These are phyloP conservation scores for Lumnitzera racemosa DNA, from an alignment of 345 rosid genomes.

Conservation along the genomic window DNA sequence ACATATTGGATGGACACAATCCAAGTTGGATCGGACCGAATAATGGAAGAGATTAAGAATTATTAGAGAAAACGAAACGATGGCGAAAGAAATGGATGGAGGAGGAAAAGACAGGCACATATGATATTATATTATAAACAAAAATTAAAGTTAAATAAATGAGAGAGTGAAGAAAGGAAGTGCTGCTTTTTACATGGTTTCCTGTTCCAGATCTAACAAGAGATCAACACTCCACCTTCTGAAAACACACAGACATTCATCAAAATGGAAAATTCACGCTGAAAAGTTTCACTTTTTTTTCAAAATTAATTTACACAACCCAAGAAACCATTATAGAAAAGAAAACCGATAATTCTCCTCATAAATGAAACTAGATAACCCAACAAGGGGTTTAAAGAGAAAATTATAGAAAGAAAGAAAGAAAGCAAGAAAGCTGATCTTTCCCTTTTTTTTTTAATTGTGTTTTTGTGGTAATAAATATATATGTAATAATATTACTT, in stretches of 20 bases:
- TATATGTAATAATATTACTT: background rate
- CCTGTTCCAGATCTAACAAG: slow-evolving; percentile 60
- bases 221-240: slow-evolving; percentile 32
- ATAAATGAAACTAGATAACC: background rate
- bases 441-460: background rate
- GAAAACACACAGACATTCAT: slow-evolving; percentile 67
- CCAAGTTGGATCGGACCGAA: background rate
- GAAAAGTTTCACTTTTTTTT: background rate
- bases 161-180: slow-evolving; percentile 27
- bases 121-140: background rate
- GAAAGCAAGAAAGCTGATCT: background rate
- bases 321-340: slow-evolving; percentile 4
- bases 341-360: background rate
- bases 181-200: slow-evolving; percentile 17
- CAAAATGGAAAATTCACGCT: slow-evolving; percentile 40
- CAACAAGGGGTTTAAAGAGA: too few relatives aligned
- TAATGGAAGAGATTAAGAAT: background rate
- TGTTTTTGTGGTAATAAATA: background rate
- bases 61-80: background rate
- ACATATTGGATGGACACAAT: too few relatives aligned
- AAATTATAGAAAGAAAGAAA: slow-evolving; percentile 1
- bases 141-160: background rate
- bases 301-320: too few relatives aligned
- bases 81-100: background rate
- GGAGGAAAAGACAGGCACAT: background rate